phyloP scores from a whole-genome alignment of 441 rosid species.

The Oxalis stricta region DNA sequence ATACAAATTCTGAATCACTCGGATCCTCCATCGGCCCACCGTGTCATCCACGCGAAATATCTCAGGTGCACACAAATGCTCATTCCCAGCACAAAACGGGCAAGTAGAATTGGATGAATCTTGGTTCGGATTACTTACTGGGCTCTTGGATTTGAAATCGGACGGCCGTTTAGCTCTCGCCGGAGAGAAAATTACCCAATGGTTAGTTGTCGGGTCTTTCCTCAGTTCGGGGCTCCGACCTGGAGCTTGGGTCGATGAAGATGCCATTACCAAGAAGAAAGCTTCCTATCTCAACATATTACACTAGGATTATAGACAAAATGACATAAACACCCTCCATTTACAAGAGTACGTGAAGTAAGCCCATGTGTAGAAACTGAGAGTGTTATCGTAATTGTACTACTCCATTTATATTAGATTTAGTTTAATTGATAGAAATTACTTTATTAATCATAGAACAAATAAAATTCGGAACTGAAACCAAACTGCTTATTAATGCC shows the following conservation, averaged over 20 bases:
- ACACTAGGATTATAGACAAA: no score
- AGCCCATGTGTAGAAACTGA: no score
- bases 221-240: constrained; percentile 50
- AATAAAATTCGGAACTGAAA: no score
- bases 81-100: constrained; percentile 76
- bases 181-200: constrained; percentile 75
- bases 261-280: constrained; percentile 11
- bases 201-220: constrained; percentile 40
- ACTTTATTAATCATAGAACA: no score
- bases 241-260: constrained; percentile 3
- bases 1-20: constrained; percentile 78
- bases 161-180: constrained; percentile 70
- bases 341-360: no score
- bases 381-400: no score
- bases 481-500: no score
- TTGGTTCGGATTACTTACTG: constrained; percentile 14
- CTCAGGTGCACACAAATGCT: constrained; percentile 73
- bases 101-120: constrained; percentile 22
- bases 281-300: no score
- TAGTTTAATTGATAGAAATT: no score
- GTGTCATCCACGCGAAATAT: constrained; percentile 52
- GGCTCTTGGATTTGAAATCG: constrained; percentile 66
- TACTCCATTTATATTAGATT: no score
- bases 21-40: constrained; percentile 36
- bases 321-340: no score